These are phyloP conservation scores for Fusarium sp. DNA, from an alignment of 2,329 filamentous ascomycete species.

Conservation along the genomic window DNA sequence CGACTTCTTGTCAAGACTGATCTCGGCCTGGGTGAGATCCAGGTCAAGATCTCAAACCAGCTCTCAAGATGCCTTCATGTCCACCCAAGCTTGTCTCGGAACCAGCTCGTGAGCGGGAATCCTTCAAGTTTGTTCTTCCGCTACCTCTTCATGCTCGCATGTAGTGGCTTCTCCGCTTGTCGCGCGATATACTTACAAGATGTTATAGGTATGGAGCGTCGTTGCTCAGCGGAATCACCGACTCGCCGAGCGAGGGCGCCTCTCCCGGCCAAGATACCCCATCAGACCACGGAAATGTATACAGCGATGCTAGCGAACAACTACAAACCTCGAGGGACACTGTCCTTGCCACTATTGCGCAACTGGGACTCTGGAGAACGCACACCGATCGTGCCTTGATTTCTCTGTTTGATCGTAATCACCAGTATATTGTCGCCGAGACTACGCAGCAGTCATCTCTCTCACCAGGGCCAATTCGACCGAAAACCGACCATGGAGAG, in stretches of 20 bases:
- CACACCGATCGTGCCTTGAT: conserved; percentile 60
- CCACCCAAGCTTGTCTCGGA: conserved; percentile 28
- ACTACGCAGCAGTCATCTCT: conserved; percentile 58
- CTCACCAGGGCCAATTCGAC: conserved; percentile 50
- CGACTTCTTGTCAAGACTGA: not conserved
- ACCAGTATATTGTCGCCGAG: conserved; percentile 67
- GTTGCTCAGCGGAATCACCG: conserved; percentile 25
- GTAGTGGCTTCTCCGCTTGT: no score
- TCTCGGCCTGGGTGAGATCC: not conserved
- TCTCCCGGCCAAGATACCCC: conserved; percentile 6
- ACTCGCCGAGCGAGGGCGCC: conserved; percentile 20
- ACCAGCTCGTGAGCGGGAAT: conserved; percentile 33
- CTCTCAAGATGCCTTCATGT: conserved; percentile 16
- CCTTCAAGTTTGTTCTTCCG: conserved; percentile 31
- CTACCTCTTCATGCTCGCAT: not conserved
- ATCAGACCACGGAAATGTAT: not conserved
- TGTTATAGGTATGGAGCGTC: conserved; percentile 29
- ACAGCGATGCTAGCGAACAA: not conserved
- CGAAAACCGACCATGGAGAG: conserved; percentile 14
- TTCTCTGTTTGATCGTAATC: conserved; percentile 64
- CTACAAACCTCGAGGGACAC: conserved; percentile 48
- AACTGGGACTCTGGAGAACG: conserved; percentile 62
- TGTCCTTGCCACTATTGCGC: conserved; percentile 63
- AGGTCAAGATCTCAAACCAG: not conserved
- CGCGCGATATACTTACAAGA: conserved; percentile 1